Evolutionary conservation across 2,329 filamentous ascomycete genomes (phyloP).

Genomic region (Dothideomycetes sp.): DNA sequence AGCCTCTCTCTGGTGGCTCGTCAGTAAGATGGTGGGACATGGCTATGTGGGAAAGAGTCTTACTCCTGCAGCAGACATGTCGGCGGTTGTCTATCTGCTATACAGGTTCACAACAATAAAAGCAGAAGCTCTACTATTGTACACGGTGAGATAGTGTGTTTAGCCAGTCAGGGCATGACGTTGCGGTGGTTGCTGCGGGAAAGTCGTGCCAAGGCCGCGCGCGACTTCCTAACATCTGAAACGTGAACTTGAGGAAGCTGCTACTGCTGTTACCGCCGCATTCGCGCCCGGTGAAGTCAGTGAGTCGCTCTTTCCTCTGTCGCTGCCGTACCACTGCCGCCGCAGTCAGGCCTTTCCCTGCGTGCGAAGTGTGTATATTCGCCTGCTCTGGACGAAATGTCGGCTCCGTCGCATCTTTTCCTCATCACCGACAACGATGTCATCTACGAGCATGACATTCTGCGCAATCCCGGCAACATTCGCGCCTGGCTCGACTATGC

Average conservation of each 20-base stretch:
- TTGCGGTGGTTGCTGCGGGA: conserved; percentile 5
- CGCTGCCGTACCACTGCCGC: conserved; percentile 1
- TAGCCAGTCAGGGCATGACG: neutral
- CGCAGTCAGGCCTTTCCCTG: conserved; percentile 1
- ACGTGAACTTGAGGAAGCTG: neutral
- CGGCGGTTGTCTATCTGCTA: conserved; percentile 3
- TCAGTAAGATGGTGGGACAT: conserved; percentile 3
- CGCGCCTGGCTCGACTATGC: conserved; percentile 96
- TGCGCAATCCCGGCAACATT: conserved; percentile 73
- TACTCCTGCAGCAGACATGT: conserved; percentile 36
- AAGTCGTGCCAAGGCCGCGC: conserved; percentile 5
- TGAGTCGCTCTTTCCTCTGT: neutral
- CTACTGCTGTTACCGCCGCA: neutral
- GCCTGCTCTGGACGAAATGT: conserved; percentile 18
- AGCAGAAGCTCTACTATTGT: neutral
- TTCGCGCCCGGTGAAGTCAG: neutral
- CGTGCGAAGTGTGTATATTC: conserved; percentile 3
- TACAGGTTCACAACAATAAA: neutral
- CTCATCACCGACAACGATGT: conserved; percentile 74
- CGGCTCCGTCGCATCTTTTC: conserved; percentile 26
- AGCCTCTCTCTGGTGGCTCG: conserved; percentile 64
- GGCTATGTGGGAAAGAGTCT: conserved; percentile 11
- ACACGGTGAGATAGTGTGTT: neutral
- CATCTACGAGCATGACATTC: conserved; percentile 91
- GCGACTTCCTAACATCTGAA: too few species aligned